Evolutionary conservation across 2,329 filamentous ascomycete genomes (phyloP).

Genomic region (Tolypocladium inflatum): DNA sequence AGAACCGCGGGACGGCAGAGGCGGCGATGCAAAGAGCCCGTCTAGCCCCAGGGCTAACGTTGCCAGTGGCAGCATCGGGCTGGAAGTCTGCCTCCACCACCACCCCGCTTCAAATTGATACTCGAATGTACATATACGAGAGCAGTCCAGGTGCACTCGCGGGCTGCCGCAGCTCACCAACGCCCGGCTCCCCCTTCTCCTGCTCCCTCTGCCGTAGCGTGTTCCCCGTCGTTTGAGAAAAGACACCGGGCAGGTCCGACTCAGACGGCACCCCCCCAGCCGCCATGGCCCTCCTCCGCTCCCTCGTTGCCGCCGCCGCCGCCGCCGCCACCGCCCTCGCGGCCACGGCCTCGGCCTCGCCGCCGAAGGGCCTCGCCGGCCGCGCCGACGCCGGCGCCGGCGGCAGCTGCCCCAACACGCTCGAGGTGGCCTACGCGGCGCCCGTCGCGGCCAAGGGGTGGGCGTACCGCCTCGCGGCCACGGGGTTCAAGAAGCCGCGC

Average conservation of each 20-base stretch:
- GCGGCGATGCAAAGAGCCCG: no score
- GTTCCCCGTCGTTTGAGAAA: not conserved
- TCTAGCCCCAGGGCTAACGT: not conserved
- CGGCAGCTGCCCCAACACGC: constrained; percentile 21
- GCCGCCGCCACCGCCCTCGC: not conserved
- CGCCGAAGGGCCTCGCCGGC: not conserved
- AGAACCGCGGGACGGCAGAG: not conserved
- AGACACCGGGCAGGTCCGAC: not conserved
- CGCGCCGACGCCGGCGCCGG: not conserved
- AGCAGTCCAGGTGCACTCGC: no score
- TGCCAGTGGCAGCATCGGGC: not conserved
- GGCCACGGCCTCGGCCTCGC: not conserved
- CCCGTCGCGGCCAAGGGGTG: constrained; percentile 32
- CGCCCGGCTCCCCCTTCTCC: not conserved
- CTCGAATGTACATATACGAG: no score
- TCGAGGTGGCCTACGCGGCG: constrained; percentile 22
- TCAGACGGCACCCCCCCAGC: not conserved
- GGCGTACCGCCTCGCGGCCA: constrained; percentile 32
- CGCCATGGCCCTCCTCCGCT: constrained; percentile 1
- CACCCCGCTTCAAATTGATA: not conserved
- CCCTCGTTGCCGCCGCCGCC: not conserved
- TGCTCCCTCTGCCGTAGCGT: not conserved
- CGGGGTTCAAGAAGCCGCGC: constrained; percentile 31
- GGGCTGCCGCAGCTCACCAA: not conserved
- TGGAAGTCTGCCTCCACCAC: not conserved